These are phyloP conservation scores for Ustilago trichophora DNA, from an alignment of 1,284 basidiomycete genomes.

Conservation along the genomic window DNA sequence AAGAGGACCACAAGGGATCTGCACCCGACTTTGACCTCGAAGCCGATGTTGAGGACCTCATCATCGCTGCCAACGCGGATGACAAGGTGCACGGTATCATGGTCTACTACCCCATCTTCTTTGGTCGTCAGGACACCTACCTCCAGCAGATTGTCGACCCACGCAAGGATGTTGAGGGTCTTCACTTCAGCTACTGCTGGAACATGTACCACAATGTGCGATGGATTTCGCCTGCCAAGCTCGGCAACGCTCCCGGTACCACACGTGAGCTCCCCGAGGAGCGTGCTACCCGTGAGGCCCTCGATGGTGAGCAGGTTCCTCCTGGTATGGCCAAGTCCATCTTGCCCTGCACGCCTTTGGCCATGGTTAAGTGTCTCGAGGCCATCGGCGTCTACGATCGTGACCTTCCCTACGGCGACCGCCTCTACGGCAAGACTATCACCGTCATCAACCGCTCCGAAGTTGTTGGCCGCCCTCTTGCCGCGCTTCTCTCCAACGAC, in stretches of 20 bases:
- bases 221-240: slow-evolving; percentile 61
- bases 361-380: slow-evolving; percentile 91
- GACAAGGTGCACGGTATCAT: slow-evolving; percentile 89
- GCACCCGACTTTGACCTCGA: slow-evolving; percentile 81
- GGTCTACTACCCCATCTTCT: slow-evolving; percentile 72
- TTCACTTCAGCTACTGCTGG: slow-evolving; percentile 75
- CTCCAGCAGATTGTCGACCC: slow-evolving; percentile 93
- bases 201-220: slow-evolving; percentile 67
- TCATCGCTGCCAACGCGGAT: slow-evolving; percentile 78
- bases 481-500: slow-evolving; percentile 91
- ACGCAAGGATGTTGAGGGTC: slow-evolving; percentile 94
- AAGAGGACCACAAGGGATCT: slow-evolving; percentile 74
- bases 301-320: slow-evolving; percentile 68
- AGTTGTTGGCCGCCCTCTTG: slow-evolving; percentile 93
- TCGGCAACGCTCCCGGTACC: slow-evolving; percentile 64
- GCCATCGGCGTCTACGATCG: slow-evolving; percentile 89
- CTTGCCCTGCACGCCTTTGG: slow-evolving; percentile 94
- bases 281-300: slow-evolving; percentile 39
- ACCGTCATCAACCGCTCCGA: slow-evolving; percentile 97
- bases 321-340: slow-evolving; percentile 88
- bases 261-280: slow-evolving; percentile 51
- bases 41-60: slow-evolving; percentile 65
- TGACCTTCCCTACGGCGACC: slow-evolving; percentile 89
- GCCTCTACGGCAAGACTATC: slow-evolving; percentile 89
- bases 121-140: slow-evolving; percentile 83